Percentiles rank a stretch among this genome's conserved stretches.
These are phyloP conservation scores for Candida albicans DNA, from an alignment of 1,139 yeast species.

Conservation along the genomic window DNA sequence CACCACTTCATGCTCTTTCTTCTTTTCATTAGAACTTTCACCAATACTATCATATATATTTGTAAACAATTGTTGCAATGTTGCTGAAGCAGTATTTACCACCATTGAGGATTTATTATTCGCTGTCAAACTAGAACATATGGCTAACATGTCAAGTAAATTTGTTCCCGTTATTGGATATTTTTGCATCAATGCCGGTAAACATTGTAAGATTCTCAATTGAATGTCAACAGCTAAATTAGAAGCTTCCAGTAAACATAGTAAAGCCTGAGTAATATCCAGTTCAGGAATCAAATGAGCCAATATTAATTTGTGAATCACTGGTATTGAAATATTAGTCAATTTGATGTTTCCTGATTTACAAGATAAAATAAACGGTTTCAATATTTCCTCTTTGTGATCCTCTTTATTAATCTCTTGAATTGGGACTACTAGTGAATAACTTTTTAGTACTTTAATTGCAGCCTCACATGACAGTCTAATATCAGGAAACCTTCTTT, in stretches of 20 bases:
- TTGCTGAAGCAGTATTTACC: constrained; percentile 89
- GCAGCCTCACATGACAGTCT: constrained; percentile 67
- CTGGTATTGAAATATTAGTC: constrained; percentile 68
- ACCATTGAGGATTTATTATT: constrained; percentile 75
- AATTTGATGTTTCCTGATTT: constrained; percentile 73
- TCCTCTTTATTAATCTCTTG: constrained; percentile 26
- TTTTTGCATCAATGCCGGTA: constrained; percentile 71
- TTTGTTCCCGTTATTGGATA: constrained; percentile 63
- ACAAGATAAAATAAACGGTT: constrained; percentile 75
- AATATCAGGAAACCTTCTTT: constrained; percentile 66
- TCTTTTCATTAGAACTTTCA: constrained; percentile 16
- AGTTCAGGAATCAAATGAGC: constrained; percentile 49
- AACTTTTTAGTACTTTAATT: constrained; percentile 45
- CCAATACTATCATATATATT: constrained; percentile 69
- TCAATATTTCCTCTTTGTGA: constrained; percentile 52
- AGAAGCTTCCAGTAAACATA: constrained; percentile 71
- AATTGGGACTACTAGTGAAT: constrained; percentile 17
- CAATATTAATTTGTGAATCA: constrained; percentile 59
- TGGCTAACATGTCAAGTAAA: constrained; percentile 58
- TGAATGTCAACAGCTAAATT: constrained; percentile 81
- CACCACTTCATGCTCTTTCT: constrained; percentile 28
- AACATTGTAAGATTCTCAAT: constrained; percentile 78
- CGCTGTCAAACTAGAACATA: constrained; percentile 72
- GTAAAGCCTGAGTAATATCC: constrained; percentile 55
- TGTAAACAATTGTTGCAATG: constrained; percentile 80